Conservation (phyloP, 768 basidiomycete genomes). For the Rhizopogon roseolus region DNA sequence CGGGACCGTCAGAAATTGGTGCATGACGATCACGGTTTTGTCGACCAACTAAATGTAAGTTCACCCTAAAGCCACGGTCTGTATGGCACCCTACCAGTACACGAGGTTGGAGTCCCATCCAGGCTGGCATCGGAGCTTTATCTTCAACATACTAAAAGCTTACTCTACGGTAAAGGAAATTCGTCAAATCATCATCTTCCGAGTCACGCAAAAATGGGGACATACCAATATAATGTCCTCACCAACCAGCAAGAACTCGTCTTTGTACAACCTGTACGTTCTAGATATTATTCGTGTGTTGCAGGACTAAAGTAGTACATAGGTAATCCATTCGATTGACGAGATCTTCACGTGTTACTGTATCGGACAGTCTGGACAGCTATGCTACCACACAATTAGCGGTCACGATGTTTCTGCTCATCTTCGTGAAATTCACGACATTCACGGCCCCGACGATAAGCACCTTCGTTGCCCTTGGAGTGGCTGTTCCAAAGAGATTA, state of each 20-base stretch:
- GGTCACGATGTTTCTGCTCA: slow-evolving; percentile 14
- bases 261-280: not conserved
- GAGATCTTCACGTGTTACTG: not conserved
- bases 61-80: not conserved
- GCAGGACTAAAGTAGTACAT: too few species aligned
- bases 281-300: not conserved
- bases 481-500: slow-evolving; percentile 13
- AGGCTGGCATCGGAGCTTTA: not conserved
- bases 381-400: not conserved
- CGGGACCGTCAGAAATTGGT: not conserved
- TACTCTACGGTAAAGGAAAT: too few species aligned
- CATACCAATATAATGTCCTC: not conserved
- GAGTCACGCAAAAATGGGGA: not conserved
- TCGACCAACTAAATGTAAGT: not conserved
- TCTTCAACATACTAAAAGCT: too few species aligned
- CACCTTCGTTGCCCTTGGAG: slow-evolving; percentile 13
- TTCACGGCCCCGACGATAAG: slow-evolving; percentile 12
- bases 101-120: not conserved
- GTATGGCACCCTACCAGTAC: not conserved
- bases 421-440: slow-evolving; percentile 14
- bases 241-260: not conserved
- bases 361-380: not conserved
- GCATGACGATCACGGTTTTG: not conserved
- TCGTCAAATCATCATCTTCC: too few species aligned
- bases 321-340: too few species aligned